A percentile compares a stretch with the other conserved stretches of the same genome.
Evolutionary conservation across 2,329 filamentous ascomycete species (phyloP).

Genomic region (Orbilia brochopaga): DNA sequence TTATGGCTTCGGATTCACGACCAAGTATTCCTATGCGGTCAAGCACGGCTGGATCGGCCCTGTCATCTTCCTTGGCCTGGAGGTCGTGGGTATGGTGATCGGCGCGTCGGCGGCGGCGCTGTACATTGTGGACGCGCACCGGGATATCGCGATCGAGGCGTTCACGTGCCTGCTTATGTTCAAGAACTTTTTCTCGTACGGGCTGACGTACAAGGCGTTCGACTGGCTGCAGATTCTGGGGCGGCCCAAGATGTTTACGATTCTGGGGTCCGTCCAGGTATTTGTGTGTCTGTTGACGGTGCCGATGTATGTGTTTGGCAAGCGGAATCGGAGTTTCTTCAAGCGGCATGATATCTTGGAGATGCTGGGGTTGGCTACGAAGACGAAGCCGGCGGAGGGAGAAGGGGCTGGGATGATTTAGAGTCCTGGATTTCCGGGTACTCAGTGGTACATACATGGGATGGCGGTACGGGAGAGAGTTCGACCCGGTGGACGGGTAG

Average conservation of each 20-base stretch:
- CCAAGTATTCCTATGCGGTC: constrained; percentile 62
- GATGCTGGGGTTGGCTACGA: constrained; percentile 58
- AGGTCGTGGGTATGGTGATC: constrained; percentile 89
- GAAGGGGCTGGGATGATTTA: constrained; percentile 11
- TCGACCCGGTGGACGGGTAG: not conserved
- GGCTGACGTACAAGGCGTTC: constrained; percentile 81
- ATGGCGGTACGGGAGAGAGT: too few relatives aligned
- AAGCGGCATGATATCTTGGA: constrained; percentile 74
- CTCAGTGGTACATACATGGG: not conserved
- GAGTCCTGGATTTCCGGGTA: constrained; percentile 3
- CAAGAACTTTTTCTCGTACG: constrained; percentile 92
- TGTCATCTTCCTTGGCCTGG: constrained; percentile 80
- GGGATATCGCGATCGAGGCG: constrained; percentile 83
- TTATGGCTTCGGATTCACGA: constrained; percentile 81
- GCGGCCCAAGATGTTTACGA: constrained; percentile 72
- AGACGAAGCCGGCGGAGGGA: constrained; percentile 24
- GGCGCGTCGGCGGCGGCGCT: constrained; percentile 83
- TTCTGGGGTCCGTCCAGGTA: constrained; percentile 77
- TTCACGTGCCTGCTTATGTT: constrained; percentile 91
- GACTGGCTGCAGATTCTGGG: constrained; percentile 74
- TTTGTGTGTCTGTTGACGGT: constrained; percentile 75
- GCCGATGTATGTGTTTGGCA: constrained; percentile 69
- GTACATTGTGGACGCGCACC: constrained; percentile 92
- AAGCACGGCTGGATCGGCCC: constrained; percentile 75
- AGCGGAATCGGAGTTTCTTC: constrained; percentile 76